Base-by-base conservation (phyloP, 2,329 filamentous ascomycete genomes). In the Byssochlamys sp. region DNA sequence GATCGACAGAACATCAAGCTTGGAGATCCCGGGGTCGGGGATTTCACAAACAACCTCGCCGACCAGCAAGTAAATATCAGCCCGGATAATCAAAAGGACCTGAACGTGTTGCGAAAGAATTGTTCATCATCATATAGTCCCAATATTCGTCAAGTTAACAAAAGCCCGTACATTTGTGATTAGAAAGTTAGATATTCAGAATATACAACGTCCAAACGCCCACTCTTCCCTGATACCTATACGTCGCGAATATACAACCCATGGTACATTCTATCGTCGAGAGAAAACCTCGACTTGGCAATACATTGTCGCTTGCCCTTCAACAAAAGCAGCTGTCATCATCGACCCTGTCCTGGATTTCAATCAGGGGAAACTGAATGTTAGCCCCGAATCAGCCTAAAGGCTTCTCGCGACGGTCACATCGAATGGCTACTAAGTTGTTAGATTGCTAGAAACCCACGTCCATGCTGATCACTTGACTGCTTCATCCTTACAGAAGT, bases 331-430 rank as follows among this genome's bases (percentile, higher is more conserved):
- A 0, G 79, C 81, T 0, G 78, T 75, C 60, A 80, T 86, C 58
- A 84, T 86, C 62, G 84, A 86, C 62, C 73, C 83, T 0, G 83
- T 86, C 0, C 67, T 86, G 1, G 78, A 85, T 64, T 84, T 77
- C 57, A 75, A 83, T 50, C 72, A 75, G 0, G 57, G 62, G 2
- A 69, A 65, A 0, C 65, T 69, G 39, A 65, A 54, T 1, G 74
- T 85, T 55, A 72, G 66, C 11, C 83, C 83, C 0, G 52, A 64
- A 0, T 73, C 79, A 0, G 83, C 84, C 1, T 80, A 86, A 55
- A 48, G 59, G 0, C 62, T 86, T 0, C 69, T 86, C 0, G 62
- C 70, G 0, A 28, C 78, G 0, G 66, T 82, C 4, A 57, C 60
- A 1, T 63, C 75, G 0, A 65, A 79, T 0, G 69, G 69, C 1